phyloP scores from a whole-genome alignment of 179 eudicot species.

The Dionaea muscipula region DNA sequence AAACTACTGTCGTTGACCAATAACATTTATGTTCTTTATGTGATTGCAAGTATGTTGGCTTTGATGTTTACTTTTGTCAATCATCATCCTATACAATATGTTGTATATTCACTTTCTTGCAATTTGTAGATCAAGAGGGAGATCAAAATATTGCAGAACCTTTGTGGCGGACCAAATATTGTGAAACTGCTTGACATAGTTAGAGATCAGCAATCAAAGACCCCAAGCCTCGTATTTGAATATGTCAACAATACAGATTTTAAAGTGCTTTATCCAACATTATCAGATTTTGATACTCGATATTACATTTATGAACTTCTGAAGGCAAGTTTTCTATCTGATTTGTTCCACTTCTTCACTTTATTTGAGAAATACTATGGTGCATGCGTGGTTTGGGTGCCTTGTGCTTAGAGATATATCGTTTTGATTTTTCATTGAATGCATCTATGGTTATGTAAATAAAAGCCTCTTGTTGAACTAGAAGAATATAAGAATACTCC shows the following conservation, averaged over 20 bases:
- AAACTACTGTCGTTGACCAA: too few relatives aligned
- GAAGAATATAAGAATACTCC: too few relatives aligned
- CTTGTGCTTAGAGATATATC: too few relatives aligned
- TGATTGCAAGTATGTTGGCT: too few relatives aligned
- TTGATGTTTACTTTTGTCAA: too few relatives aligned
- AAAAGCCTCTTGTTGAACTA: too few relatives aligned
- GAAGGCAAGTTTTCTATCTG: slow-evolving; percentile 39
- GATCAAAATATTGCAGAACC: slow-evolving; percentile 82
- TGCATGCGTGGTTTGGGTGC: neutral
- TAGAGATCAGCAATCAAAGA: slow-evolving; percentile 92
- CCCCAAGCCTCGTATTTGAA: slow-evolving; percentile 90
- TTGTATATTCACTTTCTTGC: too few relatives aligned
- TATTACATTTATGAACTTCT: slow-evolving; percentile 87
- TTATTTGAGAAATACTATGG: neutral
- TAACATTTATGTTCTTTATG: too few relatives aligned
- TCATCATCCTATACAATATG: too few relatives aligned
- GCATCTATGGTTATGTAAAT: too few relatives aligned
- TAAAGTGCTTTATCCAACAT: slow-evolving; percentile 83
- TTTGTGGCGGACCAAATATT: slow-evolving; percentile 92
- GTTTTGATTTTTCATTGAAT: too few relatives aligned
- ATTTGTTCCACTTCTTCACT: neutral
- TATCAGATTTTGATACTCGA: slow-evolving; percentile 80
- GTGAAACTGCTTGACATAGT: slow-evolving; percentile 89
- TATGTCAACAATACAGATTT: slow-evolving; percentile 86
- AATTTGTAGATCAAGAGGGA: slow-evolving; percentile 96